phyloP scores from a whole-genome alignment of 257 asterid species.

The Forsythia viridissima region DNA sequence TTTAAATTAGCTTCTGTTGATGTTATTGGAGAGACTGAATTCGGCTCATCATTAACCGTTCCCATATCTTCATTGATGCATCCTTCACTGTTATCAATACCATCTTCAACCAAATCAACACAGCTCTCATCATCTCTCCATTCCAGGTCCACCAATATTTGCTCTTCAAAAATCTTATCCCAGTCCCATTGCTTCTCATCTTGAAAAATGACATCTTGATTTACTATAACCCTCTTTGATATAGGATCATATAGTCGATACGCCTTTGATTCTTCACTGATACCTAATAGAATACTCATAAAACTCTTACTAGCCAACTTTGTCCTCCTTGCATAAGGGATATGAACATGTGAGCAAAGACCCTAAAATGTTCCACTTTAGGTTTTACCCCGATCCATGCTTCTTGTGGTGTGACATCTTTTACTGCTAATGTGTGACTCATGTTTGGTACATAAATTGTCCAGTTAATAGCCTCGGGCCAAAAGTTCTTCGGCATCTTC shows the following conservation, averaged over 20 bases:
- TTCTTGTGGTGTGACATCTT: background rate
- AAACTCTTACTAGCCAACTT: background rate
- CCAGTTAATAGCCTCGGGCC: no score
- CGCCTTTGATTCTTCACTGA: conserved; percentile 3
- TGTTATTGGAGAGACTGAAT: background rate
- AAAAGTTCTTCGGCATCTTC: no score
- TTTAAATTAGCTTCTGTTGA: no score
- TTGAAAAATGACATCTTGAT: background rate
- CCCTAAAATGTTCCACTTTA: background rate
- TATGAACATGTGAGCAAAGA: background rate
- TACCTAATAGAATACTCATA: background rate
- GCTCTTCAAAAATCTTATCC: background rate
- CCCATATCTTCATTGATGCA: background rate
- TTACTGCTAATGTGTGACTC: background rate
- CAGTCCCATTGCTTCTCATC: background rate
- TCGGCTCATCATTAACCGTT: background rate
- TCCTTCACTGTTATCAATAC: background rate
- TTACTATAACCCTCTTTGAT: background rate
- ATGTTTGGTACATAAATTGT: no score
- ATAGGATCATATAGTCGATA: conserved; percentile 1
- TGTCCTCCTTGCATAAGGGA: background rate
- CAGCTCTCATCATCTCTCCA: background rate
- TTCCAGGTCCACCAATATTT: background rate
- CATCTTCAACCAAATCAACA: background rate
- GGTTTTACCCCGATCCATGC: background rate